A percentile compares a stretch with the other conserved stretches of the same genome.
Conservation (phyloP, 2,329 filamentous ascomycete genomes). For the Pyricularia sp. region DNA sequence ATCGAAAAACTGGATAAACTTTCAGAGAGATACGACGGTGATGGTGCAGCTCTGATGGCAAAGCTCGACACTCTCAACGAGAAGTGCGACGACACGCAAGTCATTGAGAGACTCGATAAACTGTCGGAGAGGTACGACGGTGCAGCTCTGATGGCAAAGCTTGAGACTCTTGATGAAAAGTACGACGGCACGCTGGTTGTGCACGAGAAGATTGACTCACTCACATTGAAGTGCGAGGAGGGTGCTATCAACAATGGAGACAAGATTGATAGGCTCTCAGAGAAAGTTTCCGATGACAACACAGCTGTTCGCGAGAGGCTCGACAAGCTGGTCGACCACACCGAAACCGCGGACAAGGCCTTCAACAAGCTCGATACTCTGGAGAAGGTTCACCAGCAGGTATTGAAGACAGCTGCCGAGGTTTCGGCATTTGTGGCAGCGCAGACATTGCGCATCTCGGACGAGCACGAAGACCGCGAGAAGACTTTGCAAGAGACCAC, state of each 20-base stretch:
- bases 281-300: slow-evolving; percentile 38
- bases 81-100: slow-evolving; percentile 35
- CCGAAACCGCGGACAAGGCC: slow-evolving; percentile 52
- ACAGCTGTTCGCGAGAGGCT: slow-evolving; percentile 43
- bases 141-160: slow-evolving; percentile 37
- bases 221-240: slow-evolving; percentile 26
- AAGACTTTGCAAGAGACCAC: slow-evolving; percentile 69
- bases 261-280: slow-evolving; percentile 41
- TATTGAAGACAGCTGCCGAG: slow-evolving; percentile 71
- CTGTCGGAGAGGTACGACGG: slow-evolving; percentile 6
- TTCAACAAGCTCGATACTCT: slow-evolving; percentile 67
- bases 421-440: slow-evolving; percentile 69
- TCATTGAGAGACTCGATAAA: slow-evolving; percentile 35
- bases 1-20: slow-evolving; percentile 41
- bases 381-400: slow-evolving; percentile 78
- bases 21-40: slow-evolving; percentile 23
- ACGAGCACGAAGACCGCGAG: slow-evolving; percentile 68
- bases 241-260: slow-evolving; percentile 23
- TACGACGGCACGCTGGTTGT: slow-evolving; percentile 23
- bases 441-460: slow-evolving; percentile 60
- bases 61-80: slow-evolving; percentile 28
- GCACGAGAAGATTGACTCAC: slow-evolving; percentile 40
- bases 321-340: slow-evolving; percentile 44
- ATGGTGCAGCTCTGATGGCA: slow-evolving; percentile 29
- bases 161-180: slow-evolving; percentile 11